These are phyloP conservation scores for Fusarium irregulare DNA, from an alignment of 2,329 filamentous ascomycete species.

Conservation along the genomic window DNA sequence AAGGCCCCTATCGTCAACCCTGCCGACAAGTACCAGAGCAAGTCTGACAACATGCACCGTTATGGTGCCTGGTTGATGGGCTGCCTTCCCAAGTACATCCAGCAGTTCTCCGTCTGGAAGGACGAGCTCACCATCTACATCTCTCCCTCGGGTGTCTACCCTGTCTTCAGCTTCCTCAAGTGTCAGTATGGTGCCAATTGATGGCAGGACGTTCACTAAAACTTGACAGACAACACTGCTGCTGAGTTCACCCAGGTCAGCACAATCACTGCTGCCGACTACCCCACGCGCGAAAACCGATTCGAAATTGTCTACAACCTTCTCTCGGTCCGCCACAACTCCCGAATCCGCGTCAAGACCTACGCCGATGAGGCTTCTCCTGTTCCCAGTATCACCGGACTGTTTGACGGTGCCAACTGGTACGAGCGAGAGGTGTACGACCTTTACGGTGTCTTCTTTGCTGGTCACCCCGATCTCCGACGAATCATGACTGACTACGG, in stretches of 20 bases:
- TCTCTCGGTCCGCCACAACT: slow-evolving; percentile 94
- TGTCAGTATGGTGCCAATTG: slow-evolving; percentile 55
- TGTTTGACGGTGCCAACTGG: slow-evolving; percentile 98
- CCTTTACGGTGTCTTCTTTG: slow-evolving; percentile 96
- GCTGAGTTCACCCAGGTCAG: slow-evolving; percentile 96
- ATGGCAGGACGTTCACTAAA: slow-evolving; percentile 15
- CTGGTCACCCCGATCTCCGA: slow-evolving; percentile 92
- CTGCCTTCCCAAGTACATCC: slow-evolving; percentile 95
- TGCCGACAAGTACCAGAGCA: slow-evolving; percentile 89
- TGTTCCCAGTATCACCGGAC: slow-evolving; percentile 84
- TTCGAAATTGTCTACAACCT: slow-evolving; percentile 99
- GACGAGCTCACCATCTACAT: slow-evolving; percentile 97
- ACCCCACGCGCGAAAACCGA: slow-evolving; percentile 91
- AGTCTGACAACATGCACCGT: slow-evolving; percentile 87
- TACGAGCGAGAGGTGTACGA: slow-evolving; percentile 99
- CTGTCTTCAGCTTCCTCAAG: slow-evolving; percentile 94
- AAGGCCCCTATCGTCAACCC: slow-evolving; percentile 88
- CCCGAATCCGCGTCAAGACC: slow-evolving; percentile 96
- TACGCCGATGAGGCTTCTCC: slow-evolving; percentile 97
- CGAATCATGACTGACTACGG: slow-evolving; percentile 99
- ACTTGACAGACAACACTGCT: slow-evolving; percentile 81
- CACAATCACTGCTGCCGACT: slow-evolving; percentile 94
- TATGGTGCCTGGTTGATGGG: slow-evolving; percentile 98
- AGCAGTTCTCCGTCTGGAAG: slow-evolving; percentile 99
- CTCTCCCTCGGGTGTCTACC: slow-evolving; percentile 85